phyloP scores from a whole-genome alignment of 2,329 filamentous ascomycete genomes.

The Talaromyces sp. region DNA sequence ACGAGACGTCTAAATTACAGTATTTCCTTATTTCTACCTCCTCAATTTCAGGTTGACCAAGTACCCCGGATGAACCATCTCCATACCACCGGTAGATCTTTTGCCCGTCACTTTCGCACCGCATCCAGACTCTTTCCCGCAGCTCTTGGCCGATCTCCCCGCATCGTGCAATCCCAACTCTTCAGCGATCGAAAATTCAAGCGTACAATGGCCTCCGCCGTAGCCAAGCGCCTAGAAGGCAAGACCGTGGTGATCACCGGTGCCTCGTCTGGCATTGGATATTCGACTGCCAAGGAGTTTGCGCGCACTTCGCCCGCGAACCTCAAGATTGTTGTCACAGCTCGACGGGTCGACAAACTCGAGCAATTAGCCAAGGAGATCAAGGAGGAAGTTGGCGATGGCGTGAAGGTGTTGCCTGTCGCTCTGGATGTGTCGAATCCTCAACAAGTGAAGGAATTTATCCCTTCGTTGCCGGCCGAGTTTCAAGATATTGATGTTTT shows the following conservation, averaged over 20 bases:
- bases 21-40: background rate
- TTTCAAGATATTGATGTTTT: conserved; percentile 83
- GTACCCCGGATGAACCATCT: conserved; percentile 12
- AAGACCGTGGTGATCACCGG: conserved; percentile 93
- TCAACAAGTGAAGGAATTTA: conserved; percentile 69
- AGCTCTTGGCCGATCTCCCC: background rate
- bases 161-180: conserved; percentile 4
- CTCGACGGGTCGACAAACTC: conserved; percentile 76
- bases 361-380: conserved; percentile 75
- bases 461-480: conserved; percentile 70
- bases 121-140: conserved; percentile 13
- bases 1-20: background rate
- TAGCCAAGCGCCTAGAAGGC: conserved; percentile 79
- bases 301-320: conserved; percentile 76
- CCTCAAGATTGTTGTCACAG: conserved; percentile 82
- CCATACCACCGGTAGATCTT: conserved; percentile 3
- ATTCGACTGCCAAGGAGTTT: conserved; percentile 75
- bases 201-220: conserved; percentile 63
- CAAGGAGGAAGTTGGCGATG: conserved; percentile 68
- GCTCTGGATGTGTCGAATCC: conserved; percentile 84
- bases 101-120: conserved; percentile 2
- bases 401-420: conserved; percentile 77
- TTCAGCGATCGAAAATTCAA: conserved; percentile 5
- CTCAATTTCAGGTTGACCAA: too few species aligned
- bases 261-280: conserved; percentile 88